Base-by-base conservation (phyloP, 208 protist genomes). In the Crithidia sp. region DNA sequence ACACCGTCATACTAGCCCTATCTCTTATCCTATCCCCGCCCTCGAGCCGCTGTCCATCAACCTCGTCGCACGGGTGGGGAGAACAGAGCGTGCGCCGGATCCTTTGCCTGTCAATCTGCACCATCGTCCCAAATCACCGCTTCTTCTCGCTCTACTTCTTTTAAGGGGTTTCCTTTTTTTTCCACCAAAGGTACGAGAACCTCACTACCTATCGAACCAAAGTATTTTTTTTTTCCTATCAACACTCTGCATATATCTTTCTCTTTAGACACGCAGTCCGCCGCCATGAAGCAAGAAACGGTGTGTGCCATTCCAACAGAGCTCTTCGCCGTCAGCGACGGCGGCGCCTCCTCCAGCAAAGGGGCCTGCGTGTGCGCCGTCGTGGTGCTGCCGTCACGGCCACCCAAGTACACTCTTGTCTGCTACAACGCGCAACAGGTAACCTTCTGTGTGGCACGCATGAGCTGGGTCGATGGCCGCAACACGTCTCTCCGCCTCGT, bases 351-450 rank as follows among this genome's bases (percentile, higher is more conserved):
- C 5, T 54, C 81, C 8, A 86, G 86, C 62, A 80, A 83, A 45
- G 90, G 90, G 8, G 77, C 79, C 50, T 92, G 87, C 54, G 82
- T 84, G 17, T 93, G 87, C 58, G 90, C 90, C 19, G 72, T 95
- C 53, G 90, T 92, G 6, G 82, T 67, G 43, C 68, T 89, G 1
- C 81, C 87, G 4, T 55, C 70, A 13, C 73, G 77, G 14, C 81
- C 82, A 13, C 82, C 87, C 19, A 89, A 86, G 67, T 96, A 94
- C 76, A 92, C 77, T 43, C 58, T 94, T 47, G 91, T 96, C 7
- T 96, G 89, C 83, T 96, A 96, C 79, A 90, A 86, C 64, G 85
- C 77, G 4, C 59, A 82, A 44, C 87, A 86, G 36, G 71, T 87
- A 49, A 92, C 86, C 17, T 76, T 92, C 17, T 94, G 88, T 54